Evolutionary conservation across 306 rosid genomes (phyloP).

Genomic region (Rosa rugosa): DNA sequence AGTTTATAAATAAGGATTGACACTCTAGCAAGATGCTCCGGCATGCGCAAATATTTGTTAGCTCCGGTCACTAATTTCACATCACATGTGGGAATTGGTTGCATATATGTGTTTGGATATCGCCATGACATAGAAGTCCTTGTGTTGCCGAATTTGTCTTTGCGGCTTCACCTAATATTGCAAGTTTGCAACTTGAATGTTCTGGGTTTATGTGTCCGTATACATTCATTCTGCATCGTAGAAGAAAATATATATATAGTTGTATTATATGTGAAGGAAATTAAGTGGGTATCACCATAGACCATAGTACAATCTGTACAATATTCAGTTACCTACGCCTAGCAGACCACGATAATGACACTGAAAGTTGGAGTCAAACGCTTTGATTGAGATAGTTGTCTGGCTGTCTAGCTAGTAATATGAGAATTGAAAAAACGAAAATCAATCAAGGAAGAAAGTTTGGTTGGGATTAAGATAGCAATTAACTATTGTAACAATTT

Average conservation of each 20-base stretch:
- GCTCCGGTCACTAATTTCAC: background rate
- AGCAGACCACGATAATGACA: background rate
- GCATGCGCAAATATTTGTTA: background rate
- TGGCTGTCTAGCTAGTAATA: background rate
- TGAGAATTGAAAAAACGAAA: background rate
- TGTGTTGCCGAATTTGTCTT: background rate
- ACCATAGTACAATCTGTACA: background rate
- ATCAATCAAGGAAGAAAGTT: background rate
- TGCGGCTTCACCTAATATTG: background rate
- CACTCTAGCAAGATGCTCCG: background rate
- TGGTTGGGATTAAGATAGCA: background rate
- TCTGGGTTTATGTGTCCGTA: background rate
- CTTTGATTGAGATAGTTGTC: background rate
- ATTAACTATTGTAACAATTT: too few species aligned
- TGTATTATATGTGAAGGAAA: background rate
- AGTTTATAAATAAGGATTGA: too few species aligned
- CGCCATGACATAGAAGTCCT: background rate
- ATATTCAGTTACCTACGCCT: background rate
- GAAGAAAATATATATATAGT: background rate
- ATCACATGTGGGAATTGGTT: too few species aligned
- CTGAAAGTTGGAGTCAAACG: background rate
- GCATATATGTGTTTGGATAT: background rate
- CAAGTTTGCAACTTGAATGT: background rate
- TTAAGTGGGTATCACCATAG: background rate
- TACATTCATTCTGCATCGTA: background rate